Conservation (phyloP, 1,284 basidiomycete genomes). For the Cutaneotrichosporon mucoides region DNA sequence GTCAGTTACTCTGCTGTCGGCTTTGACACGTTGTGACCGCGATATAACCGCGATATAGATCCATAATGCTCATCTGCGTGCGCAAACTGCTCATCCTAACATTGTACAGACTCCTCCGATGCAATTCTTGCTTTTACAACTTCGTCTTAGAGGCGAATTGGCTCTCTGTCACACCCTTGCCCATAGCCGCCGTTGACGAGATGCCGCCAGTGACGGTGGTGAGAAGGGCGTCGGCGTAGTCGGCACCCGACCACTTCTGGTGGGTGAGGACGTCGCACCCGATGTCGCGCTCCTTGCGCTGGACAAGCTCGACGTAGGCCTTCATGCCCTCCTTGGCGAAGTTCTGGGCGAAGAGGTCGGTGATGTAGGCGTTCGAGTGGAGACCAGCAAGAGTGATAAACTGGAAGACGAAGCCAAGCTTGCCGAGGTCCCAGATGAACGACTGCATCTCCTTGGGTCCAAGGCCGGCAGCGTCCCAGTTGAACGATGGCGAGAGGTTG, state of each 20-base stretch:
- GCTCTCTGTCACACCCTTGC: slow-evolving; percentile 83
- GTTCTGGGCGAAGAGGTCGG: slow-evolving; percentile 80
- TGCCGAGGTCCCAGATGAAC: slow-evolving; percentile 74
- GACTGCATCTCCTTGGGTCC: slow-evolving; percentile 77
- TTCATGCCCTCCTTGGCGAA: slow-evolving; percentile 77
- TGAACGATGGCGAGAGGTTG: slow-evolving; percentile 89
- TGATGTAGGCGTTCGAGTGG: slow-evolving; percentile 96
- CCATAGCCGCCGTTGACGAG: slow-evolving; percentile 94
- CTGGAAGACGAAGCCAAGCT: slow-evolving; percentile 61
- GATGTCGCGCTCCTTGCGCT: slow-evolving; percentile 79
- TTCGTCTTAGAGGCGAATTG: slow-evolving; percentile 59
- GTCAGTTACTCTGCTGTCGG: too few species aligned
- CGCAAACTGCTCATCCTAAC: slow-evolving; percentile 1
- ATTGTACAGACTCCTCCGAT: slow-evolving; percentile 2
- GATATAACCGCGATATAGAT: too few species aligned
- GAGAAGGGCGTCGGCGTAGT: slow-evolving; percentile 85
- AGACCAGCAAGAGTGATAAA: slow-evolving; percentile 97
- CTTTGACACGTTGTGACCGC: too few species aligned
- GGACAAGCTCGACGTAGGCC: slow-evolving; percentile 58
- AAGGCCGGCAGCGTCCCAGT: slow-evolving; percentile 79
- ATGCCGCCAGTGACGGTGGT: slow-evolving; percentile 94
- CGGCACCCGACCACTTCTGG: slow-evolving; percentile 83
- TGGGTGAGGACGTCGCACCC: slow-evolving; percentile 79
- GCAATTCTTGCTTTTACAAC: slow-evolving; percentile 11
- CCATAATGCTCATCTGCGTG: not conserved